Evolutionary conservation across 257 asterid genomes (phyloP).

Genomic region (Linderniella brevidens): DNA sequence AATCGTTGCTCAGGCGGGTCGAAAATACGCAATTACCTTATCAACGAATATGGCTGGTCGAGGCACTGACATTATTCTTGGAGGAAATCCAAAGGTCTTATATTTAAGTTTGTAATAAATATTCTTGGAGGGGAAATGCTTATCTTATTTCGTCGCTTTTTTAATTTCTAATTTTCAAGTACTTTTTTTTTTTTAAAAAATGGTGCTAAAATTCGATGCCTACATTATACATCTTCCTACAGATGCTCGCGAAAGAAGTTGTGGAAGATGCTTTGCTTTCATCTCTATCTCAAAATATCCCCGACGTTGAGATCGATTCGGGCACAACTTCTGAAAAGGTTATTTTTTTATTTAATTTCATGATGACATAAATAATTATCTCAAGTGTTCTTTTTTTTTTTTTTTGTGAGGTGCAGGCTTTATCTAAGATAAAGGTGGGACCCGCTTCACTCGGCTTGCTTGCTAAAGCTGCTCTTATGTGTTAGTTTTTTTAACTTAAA

Average conservation of each 20-base stretch:
- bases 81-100: slow-evolving; percentile 89
- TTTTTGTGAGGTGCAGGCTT: slow-evolving; percentile 32
- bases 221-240: slow-evolving; percentile 11
- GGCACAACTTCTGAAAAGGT: slow-evolving; percentile 57
- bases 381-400: not conserved
- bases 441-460: slow-evolving; percentile 82
- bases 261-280: slow-evolving; percentile 70
- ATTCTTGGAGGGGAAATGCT: not conserved
- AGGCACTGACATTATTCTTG: slow-evolving; percentile 95
- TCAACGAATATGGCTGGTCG: slow-evolving; percentile 99
- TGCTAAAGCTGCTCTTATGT: slow-evolving; percentile 74
- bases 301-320: slow-evolving; percentile 42
- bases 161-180: not conserved
- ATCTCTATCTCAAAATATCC: slow-evolving; percentile 40
- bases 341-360: not conserved
- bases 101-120: too few relatives aligned
- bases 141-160: too few relatives aligned
- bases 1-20: slow-evolving; percentile 94
- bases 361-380: not conserved
- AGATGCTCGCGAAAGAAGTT: slow-evolving; percentile 90
- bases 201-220: slow-evolving; percentile 4
- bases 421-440: slow-evolving; percentile 77
- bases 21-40: slow-evolving; percentile 84
- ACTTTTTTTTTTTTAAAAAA: slow-evolving; percentile 7
- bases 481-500: slow-evolving; percentile 26